Percentiles rank a stretch among this genome's conserved stretches.
Evolutionary conservation across 352 stramenopile genomes (phyloP).

Genomic region (Phytophthora brassicae): DNA sequence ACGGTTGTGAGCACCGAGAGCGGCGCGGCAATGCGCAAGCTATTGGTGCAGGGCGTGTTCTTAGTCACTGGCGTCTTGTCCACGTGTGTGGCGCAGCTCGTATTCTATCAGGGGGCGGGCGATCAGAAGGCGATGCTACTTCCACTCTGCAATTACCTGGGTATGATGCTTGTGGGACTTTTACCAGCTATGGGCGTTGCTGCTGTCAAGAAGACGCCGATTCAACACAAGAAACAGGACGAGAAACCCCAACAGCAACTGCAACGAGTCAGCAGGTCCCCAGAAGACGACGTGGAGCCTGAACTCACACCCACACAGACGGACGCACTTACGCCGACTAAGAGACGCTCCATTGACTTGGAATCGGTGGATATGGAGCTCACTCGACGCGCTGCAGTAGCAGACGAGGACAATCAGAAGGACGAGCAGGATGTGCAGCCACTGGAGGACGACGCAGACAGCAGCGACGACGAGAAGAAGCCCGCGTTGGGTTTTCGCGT

Average conservation of each 20-base stretch:
- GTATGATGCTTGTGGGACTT: conserved; percentile 84
- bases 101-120: conserved; percentile 83
- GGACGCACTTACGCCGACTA: conserved; percentile 7
- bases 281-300: conserved; percentile 33
- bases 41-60: conserved; percentile 67
- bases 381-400: conserved; percentile 37
- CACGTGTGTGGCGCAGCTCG: conserved; percentile 81
- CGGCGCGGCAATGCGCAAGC: conserved; percentile 9
- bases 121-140: conserved; percentile 86
- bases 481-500: conserved; percentile 14
- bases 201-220: neutral
- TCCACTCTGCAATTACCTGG: conserved; percentile 85
- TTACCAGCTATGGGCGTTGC: conserved; percentile 35
- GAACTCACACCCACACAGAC: conserved; percentile 25
- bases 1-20: conserved; percentile 1
- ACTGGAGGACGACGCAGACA: conserved; percentile 12
- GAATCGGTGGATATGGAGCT: conserved; percentile 44
- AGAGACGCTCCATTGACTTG: conserved; percentile 13
- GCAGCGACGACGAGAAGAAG: conserved; percentile 28
- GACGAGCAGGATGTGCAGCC: conserved; percentile 11
- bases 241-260: neutral
- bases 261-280: neutral
- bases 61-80: conserved; percentile 83
- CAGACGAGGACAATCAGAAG: conserved; percentile 26
- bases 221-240: conserved; percentile 6